Evolutionary conservation across 2,329 filamentous ascomycete genomes (phyloP), one percentile per base, ranked within the genome.

Genomic region (Fusarium anguioides): DNA sequence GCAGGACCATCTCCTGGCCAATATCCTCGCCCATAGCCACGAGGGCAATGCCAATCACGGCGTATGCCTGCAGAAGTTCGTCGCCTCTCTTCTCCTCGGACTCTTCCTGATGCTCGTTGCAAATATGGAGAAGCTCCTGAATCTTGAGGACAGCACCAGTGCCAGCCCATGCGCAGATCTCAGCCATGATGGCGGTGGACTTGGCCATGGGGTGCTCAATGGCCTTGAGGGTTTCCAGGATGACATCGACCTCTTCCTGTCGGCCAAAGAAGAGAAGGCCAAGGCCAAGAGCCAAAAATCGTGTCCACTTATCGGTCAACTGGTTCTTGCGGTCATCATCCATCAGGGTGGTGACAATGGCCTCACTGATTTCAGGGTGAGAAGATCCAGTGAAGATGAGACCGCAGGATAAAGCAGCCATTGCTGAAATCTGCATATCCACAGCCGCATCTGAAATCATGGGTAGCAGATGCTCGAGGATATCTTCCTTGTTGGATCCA

Each of bases 1-100:
- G 91, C 37, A 99, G 86, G 12, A 98, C 94, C 96, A 99, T 99
- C 77, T 99, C 96, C 78, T 99, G 96, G 7, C 96, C 96, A 56
- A 99, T 90, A 60, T 99, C 96, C 78, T 99, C 96, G 62, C 96
- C 96, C 96, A 99, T 99, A 17, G 95, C 91, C 58, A 99, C 96
- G 53, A 99, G 83, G 14, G 93, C 95, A 59, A 99, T 89, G 72
- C 96, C 96, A 58, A 99, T 86, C 5, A 99, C 95, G 55, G 96
- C 96, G 76, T 99, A 99, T 6, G 94, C 92, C 79, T 99, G 96
- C 44, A 97, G 89, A 54, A 99, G 85, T 81, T 98, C 95, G 70
- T 98, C 95, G 24, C 93, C 93, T 82, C 96, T 96, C 85, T 96
- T 97, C 70, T 97, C 93, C 37, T 97, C 94, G 52, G 92, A 91